Base-by-base conservation (phyloP, 2,329 filamentous ascomycete species). In the Scedosporium minutisporum region DNA sequence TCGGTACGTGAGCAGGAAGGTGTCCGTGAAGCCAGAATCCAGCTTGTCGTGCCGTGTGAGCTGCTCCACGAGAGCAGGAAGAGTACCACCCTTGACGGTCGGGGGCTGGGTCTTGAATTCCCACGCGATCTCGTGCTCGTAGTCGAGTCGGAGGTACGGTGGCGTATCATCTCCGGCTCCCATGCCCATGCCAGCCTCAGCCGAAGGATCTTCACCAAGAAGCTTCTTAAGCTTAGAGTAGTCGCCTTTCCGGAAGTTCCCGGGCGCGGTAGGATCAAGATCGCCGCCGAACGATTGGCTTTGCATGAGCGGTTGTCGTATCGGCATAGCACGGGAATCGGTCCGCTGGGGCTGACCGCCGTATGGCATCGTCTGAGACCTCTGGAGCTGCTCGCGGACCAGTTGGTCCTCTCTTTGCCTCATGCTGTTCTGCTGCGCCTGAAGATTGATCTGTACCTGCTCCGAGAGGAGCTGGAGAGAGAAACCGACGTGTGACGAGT, bases 21-120 rank as follows among this genome's bases (percentile, higher is more conserved):
- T 99, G 70, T 93, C 96, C 78, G 97, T 97, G 77, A 97, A 97
- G 65, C 84, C 93, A 3, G 93, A 91, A 71, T 97, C 95, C 14
- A 96, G 83, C 71, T 96, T 95, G 76, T 99, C 95, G 71, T 99
- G 95, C 58, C 95, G 86, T 16, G 95, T 99, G 55, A 99, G 82
- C 71, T 97, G 93, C 74, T 97, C 95, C 5, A 97, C 95, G 63
- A 99, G 79, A 4, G 90, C 95, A 33, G 91, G 82, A 21, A 99
- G 77, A 0, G 93, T 96, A 57, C 95, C 95, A 67, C 93, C 95
- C 73, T 93, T 95, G 63, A 99, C 83, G 33, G 87, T 83, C 25
- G 89, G 87, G 2, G 87, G 85, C 33, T 86, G 82, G n/a, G 80
- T 77, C 75, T 97, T 97, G 63, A 82, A 82, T 71, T 97, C 95